Evolutionary conservation across 768 basidiomycete species (phyloP).

Genomic region (Kwoniella sp.): DNA sequence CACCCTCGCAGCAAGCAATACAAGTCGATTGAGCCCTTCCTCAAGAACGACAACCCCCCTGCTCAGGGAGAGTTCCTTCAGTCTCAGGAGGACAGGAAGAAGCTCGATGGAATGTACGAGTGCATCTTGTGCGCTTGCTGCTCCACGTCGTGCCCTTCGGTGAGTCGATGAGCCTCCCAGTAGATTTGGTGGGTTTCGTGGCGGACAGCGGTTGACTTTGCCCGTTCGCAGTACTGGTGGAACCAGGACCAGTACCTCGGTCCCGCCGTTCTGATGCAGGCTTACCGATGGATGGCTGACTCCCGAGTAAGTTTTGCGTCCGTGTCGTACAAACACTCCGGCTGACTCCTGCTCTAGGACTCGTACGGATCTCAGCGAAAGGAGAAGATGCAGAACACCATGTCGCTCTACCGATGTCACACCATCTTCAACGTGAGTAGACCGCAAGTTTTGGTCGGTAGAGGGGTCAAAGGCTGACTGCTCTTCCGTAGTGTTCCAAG

Average conservation of each 20-base stretch:
- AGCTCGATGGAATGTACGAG: conserved; percentile 95
- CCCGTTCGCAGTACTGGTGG: conserved; percentile 74
- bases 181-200: neutral
- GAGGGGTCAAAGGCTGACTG: neutral
- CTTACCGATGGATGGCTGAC: conserved; percentile 97
- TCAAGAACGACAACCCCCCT: conserved; percentile 88
- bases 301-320: conserved; percentile 63
- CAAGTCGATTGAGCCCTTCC: conserved; percentile 96
- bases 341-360: conserved; percentile 57
- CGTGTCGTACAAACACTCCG: no score
- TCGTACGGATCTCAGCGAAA: conserved; percentile 70
- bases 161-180: conserved; percentile 8
- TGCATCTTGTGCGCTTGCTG: conserved; percentile 82
- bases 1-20: conserved; percentile 73
- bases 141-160: conserved; percentile 89
- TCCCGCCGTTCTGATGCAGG: conserved; percentile 92
- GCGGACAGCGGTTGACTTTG: neutral
- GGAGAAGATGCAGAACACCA: conserved; percentile 88
- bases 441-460: neutral
- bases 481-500: conserved; percentile 61
- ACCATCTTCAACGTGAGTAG: conserved; percentile 85
- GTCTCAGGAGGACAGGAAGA: conserved; percentile 83
- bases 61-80: conserved; percentile 78
- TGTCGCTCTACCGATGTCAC: conserved; percentile 96
- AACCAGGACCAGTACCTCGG: conserved; percentile 96